Base-by-base conservation (phyloP, 176 grass and related monocot species). In the Zea luxurians region DNA sequence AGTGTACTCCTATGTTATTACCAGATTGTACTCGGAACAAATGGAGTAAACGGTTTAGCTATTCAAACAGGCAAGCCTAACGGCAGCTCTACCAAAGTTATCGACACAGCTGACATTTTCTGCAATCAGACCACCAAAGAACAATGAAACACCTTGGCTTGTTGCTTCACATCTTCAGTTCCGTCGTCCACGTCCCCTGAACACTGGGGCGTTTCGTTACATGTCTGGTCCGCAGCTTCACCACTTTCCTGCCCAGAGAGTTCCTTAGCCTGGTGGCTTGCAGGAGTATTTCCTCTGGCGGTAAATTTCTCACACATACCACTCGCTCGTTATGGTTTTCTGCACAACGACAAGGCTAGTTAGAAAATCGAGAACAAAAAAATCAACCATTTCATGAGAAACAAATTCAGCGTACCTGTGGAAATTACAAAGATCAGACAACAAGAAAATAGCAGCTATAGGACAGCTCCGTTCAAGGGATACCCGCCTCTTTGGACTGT, bases 171-270 rank as follows among this genome's bases (percentile, higher is more conserved):
- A 97, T 77, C 88, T 97, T 94, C 45, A 93, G 82, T 15, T 76
- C 94, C 0, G 91, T 92, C 18, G 84, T 88, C 94, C 91, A 94
- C 36, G 89, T 94, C 18, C 94, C 94, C 74, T 94, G 94, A 70
- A 92, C 89, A 11, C 89, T 97, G 2, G 89, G 94, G 10, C 80
- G 89, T 38, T 91, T 97, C 0, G 87, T 92, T 4, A 92, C 91
- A 21, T 94, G 91, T 9, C 94, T 85, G n/a, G 91, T 92, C 83
- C 89, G 86, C 68, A 97, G 87, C 80, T 94, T 97, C 64, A 97
- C 83, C 7, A 92, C 94, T 80, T 97, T 92, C 75, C 94, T 90
- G 16, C 94, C 94, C 61, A 94, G 64, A 40, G 94, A 83, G 76
- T 93, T 92, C 80, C 87, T 90, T 35, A 97, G 70, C 83, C 89